Evolutionary conservation across 768 basidiomycete species (phyloP), one percentile per base, ranked within the genome.

Genomic region (Suillus ampliporus): DNA sequence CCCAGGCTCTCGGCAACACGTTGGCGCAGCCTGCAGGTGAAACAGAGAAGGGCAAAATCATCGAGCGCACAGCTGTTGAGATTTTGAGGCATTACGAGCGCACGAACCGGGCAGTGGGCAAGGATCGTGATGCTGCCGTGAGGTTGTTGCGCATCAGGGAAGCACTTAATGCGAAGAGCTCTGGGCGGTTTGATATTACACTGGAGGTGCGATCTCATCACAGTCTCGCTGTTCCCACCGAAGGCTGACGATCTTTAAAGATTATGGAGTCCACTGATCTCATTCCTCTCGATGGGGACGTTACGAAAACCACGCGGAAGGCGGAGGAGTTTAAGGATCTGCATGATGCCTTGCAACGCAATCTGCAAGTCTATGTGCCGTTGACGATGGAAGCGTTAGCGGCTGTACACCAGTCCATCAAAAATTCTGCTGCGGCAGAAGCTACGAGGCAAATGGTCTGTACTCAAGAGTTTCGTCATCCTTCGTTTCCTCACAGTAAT

Each of bases 331-430:
- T 98, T 79, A 89, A 89, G 72, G 88, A 94, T 58, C 77, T 91
- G 19, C 90, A 97, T 61, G 93, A 97, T 67, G 84, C 92, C 2
- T 79, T 97, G 69, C 92, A 95, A 69, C 87, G 91, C 66, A 98
- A 97, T 78, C 76, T 99, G 74, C 94, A 94, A 69, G 85, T 86
- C 2, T 92, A 97, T 74, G 83, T 99, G 54, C 86, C 92, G 38
- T 84, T 95, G 43, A 91, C 94, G 23, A 99, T 99, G 97, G 94
- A 95, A 71, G 87, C 90, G 34, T 86, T 99, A 31, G 90, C 91
- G 54, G 87, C 84, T 15, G 85, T 96, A 17, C 91, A 97, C 68
- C 89, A 89, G 61, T 86, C 84, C 62, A 79, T 88, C 61, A 97
- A 97, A 74, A 78, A 80, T 13, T 89, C 90, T 34, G 78, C 83